Evolutionary conservation across 176 grass and related monocot genomes (phyloP).

Genomic region (Avena insularis): DNA sequence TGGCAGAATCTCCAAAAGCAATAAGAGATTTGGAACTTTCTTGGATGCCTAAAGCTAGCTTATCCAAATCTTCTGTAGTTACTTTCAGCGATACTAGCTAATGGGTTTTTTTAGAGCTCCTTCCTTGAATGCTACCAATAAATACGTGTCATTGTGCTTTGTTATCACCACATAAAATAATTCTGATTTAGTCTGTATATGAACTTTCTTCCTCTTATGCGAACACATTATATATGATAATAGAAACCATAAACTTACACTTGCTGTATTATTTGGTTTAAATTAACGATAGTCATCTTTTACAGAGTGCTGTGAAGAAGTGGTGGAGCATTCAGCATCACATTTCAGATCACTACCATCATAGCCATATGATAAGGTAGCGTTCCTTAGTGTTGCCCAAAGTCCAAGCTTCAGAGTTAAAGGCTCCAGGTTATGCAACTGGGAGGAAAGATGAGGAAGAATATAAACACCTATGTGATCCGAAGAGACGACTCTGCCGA

Average conservation of each 20-base stretch:
- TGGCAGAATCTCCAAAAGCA: slow-evolving; percentile 50
- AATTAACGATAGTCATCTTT: slow-evolving; percentile 1
- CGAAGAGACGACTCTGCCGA: slow-evolving; percentile 10
- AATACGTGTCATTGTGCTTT: not conserved
- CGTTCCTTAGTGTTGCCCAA: slow-evolving; percentile 30
- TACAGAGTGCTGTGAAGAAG: slow-evolving; percentile 4
- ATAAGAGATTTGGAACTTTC: slow-evolving; percentile 27
- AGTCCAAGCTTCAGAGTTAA: slow-evolving; percentile 40
- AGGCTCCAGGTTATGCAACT: slow-evolving; percentile 19
- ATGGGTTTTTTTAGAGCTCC: not conserved
- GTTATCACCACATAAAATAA: not conserved
- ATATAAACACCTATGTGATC: slow-evolving; percentile 39
- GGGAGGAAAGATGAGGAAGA: slow-evolving; percentile 40
- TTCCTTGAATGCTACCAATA: not conserved
- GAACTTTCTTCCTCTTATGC: not conserved
- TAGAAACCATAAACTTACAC: not conserved
- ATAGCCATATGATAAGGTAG: not conserved
- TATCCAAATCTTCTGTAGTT: slow-evolving; percentile 50
- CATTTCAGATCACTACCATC: slow-evolving; percentile 25
- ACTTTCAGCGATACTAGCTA: slow-evolving; percentile 43
- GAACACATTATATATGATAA: not conserved
- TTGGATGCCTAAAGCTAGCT: slow-evolving; percentile 45
- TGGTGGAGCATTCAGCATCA: slow-evolving; percentile 20
- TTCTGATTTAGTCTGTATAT: not conserved
- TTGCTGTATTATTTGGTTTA: not conserved